Evolutionary conservation across 1,139 yeast genomes (phyloP), one percentile per base, ranked within the genome.

Genomic region (Yamadazyma triangularis): DNA sequence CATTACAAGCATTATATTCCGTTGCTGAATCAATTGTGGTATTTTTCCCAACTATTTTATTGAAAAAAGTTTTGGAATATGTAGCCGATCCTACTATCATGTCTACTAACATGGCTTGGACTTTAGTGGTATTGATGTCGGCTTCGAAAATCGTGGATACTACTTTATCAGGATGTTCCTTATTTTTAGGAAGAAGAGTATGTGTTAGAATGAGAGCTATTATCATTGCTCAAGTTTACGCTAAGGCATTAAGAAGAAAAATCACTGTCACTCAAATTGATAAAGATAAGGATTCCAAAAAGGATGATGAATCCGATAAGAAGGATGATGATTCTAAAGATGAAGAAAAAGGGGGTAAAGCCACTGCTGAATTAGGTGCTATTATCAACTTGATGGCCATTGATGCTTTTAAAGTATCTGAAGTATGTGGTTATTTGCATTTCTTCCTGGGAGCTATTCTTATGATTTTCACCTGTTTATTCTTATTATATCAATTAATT

Each of bases 351-450:
- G 40, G 46, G n/a, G n/a, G n/a, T n/a, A 62, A 67, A 29, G 64
- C 74, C 24, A 79, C 85, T 26, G 80, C 85, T 14, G 91, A 87
- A 51, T 56, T 86, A 36, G 98, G 98, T 44, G 91, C 95, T 8
- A 86, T 91, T 42, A 88, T 91, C 51, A 89, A 89, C 53, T 70
- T 89, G 47, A 88, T 89, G 96, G 87, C 97, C 22, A 89, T 89
- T 33, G 98, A 89, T 62, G 91, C 97, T 6, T 87, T 84, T 61
- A 87, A 88, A 55, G 87, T 91, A 15, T 80, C 95, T 23, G 96
- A 88, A 60, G 77, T 88, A 36, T 82, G 94, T 62, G 95, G 94
- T 24, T 88, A 89, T 51, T 63, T 88, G 40, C 96, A 89, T 55
- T 82, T 74, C 45, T 79, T 88, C 50, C 79, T 85, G 15, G 77